Evolutionary conservation across 2,329 filamentous ascomycete species (phyloP).

Genomic region (Aspergillus luchuensis): DNA sequence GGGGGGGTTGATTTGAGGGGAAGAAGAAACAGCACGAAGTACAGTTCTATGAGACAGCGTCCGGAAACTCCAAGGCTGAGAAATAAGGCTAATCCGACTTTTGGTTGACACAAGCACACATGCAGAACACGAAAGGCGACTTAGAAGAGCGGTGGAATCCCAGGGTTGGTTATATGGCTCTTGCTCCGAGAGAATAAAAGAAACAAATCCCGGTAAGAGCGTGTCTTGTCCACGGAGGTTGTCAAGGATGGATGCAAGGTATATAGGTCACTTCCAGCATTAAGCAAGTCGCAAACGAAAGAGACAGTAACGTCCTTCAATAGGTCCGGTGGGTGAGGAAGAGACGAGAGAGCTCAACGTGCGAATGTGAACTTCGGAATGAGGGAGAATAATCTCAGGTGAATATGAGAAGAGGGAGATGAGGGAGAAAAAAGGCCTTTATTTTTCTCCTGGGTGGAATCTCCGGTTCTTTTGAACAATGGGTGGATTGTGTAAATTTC

Average conservation of each 20-base stretch:
- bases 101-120: conserved; percentile 20
- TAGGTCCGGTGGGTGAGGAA: conserved; percentile 3
- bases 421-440: not conserved
- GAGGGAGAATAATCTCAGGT: conserved; percentile 13
- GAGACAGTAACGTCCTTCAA: conserved; percentile 14
- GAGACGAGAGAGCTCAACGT: conserved; percentile 10
- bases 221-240: conserved; percentile 21
- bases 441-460: conserved; percentile 8
- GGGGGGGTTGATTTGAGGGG: conserved; percentile 16
- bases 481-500: not conserved
- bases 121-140: conserved; percentile 19
- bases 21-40: conserved; percentile 28
- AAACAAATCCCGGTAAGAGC: conserved; percentile 21
- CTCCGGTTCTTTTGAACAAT: conserved; percentile 11
- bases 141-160: conserved; percentile 11
- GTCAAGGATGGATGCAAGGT: conserved; percentile 13
- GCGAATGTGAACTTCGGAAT: conserved; percentile 29
- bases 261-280: conserved; percentile 17
- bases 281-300: conserved; percentile 16
- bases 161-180: conserved; percentile 16
- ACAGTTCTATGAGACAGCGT: conserved; percentile 28
- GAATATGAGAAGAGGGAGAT: not conserved
- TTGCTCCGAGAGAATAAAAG: conserved; percentile 19
- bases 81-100: conserved; percentile 24
- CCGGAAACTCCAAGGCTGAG: conserved; percentile 27